phyloP scores from a whole-genome alignment of 208 protist species.

The Trypanosoma platydactyli region DNA sequence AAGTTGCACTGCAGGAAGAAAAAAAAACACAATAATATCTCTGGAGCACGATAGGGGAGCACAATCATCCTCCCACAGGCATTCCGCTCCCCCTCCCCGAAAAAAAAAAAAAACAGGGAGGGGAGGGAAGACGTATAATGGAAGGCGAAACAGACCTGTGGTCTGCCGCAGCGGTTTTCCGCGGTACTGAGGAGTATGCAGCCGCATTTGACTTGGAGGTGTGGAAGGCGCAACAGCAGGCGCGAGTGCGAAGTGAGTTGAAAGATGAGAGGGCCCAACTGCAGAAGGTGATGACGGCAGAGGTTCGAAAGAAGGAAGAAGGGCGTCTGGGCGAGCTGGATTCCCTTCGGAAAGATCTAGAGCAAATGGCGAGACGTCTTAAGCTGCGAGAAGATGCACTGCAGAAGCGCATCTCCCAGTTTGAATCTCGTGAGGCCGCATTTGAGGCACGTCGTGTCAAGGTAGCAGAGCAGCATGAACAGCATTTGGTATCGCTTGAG shows the following conservation, averaged over 20 bases:
- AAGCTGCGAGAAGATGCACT: conserved; percentile 57
- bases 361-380: conserved; percentile 62
- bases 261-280: conserved; percentile 57
- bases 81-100: too few species aligned
- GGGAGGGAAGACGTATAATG: conserved; percentile 4
- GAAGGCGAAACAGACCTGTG: conserved; percentile 20
- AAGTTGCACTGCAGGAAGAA: too few species aligned
- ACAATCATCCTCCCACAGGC: too few species aligned
- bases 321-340: conserved; percentile 59
- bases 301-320: conserved; percentile 35
- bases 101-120: too few species aligned
- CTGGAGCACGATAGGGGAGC: too few species aligned
- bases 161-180: conserved; percentile 34
- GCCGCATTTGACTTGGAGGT: conserved; percentile 89
- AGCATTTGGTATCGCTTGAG: conserved; percentile 65
- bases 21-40: too few species aligned
- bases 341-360: conserved; percentile 48
- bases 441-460: conserved; percentile 68
- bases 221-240: conserved; percentile 91
- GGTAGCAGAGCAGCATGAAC: conserved; percentile 83
- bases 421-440: conserved; percentile 75
- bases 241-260: conserved; percentile 65
- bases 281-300: conserved; percentile 41
- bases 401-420: conserved; percentile 50
- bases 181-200: conserved; percentile 81